A percentile compares a stretch with the other conserved stretches of the same genome.
These are phyloP conservation scores for Ceratobasidium papillatum DNA, from an alignment of 1,284 basidiomycete species.

Conservation along the genomic window DNA sequence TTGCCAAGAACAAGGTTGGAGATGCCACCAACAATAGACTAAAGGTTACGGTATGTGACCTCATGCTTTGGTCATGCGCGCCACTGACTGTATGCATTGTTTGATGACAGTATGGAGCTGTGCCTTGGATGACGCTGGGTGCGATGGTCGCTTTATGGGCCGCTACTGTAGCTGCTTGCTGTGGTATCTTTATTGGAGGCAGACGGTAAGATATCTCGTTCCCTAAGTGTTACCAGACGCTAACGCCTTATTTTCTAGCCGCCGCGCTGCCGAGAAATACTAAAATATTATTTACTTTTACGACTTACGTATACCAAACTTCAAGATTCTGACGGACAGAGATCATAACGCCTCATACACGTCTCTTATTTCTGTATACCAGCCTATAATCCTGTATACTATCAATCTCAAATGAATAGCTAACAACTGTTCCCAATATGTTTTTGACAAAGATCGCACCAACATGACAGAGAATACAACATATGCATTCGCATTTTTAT, in stretches of 20 bases:
- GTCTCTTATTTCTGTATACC: background rate
- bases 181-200: slow-evolving; percentile 54
- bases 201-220: slow-evolving; percentile 20
- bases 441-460: background rate
- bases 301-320: background rate
- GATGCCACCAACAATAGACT: slow-evolving; percentile 57
- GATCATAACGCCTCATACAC: background rate
- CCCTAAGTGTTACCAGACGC: background rate
- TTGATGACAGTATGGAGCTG: slow-evolving; percentile 52
- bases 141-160: slow-evolving; percentile 62
- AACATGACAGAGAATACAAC: background rate
- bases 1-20: slow-evolving; percentile 52
- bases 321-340: slow-evolving; percentile 2
- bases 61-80: background rate
- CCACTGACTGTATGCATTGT: slow-evolving; percentile 42
- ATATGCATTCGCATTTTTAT: background rate
- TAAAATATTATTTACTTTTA: slow-evolving; percentile 1
- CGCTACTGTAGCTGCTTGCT: slow-evolving; percentile 56
- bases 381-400: background rate
- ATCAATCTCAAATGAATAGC: background rate
- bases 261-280: slow-evolving; percentile 21
- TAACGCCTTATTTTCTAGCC: background rate
- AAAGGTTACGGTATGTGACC: slow-evolving; percentile 54
- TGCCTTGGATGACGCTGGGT: slow-evolving; percentile 60
- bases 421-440: background rate